phyloP scores from a whole-genome alignment of 306 rosid genomes.

The Malus fusca region DNA sequence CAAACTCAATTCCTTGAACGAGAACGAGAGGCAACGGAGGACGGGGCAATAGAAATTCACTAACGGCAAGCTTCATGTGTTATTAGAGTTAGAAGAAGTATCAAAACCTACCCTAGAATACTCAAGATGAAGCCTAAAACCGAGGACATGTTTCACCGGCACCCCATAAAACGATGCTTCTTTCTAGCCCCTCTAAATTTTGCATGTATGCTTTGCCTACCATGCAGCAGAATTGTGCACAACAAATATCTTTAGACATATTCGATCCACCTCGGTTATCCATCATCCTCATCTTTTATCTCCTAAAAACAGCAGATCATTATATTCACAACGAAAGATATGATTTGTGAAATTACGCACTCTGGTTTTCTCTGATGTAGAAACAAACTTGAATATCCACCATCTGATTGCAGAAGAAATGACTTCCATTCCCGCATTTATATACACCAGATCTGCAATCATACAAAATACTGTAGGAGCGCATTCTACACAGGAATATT shows the following conservation, averaged over 20 bases:
- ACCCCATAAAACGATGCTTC: conserved; percentile 49
- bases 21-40: background rate
- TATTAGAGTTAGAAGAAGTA: conserved; percentile 55
- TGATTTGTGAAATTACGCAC: conserved; percentile 28
- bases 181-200: conserved; percentile 49
- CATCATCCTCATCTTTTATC: conserved; percentile 12
- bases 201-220: conserved; percentile 46
- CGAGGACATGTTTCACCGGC: conserved; percentile 31
- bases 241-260: conserved; percentile 4
- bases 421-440: conserved; percentile 44
- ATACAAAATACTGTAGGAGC: conserved; percentile 17
- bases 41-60: conserved; percentile 2
- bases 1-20: conserved; percentile 38
- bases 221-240: conserved; percentile 27
- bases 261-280: conserved; percentile 26
- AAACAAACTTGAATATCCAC: conserved; percentile 21
- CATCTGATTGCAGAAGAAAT: conserved; percentile 36
- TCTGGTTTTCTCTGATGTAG: conserved; percentile 24
- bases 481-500: conserved; percentile 67
- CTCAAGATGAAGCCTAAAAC: conserved; percentile 29
- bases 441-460: conserved; percentile 55
- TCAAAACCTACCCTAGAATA: conserved; percentile 49
- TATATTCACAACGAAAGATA: conserved; percentile 31
- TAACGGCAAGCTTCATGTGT: conserved; percentile 34
- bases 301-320: conserved; percentile 28